Percentiles rank a stretch among this genome's conserved stretches.
Conservation (phyloP, 805 yeast species). For the Pichia occidentalis region DNA sequence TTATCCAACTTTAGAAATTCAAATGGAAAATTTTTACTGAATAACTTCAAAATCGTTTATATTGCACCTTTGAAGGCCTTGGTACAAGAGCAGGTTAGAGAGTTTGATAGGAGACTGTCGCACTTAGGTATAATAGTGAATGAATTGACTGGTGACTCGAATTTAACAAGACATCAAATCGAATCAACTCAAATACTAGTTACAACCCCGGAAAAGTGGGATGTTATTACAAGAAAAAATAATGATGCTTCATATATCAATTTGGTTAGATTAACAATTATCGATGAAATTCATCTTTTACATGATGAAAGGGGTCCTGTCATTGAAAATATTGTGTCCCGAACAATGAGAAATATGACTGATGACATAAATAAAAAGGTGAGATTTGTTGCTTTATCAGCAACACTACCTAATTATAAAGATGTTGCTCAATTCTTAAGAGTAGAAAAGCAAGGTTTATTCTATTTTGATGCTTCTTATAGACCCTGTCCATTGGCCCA, state of each 20-base stretch:
- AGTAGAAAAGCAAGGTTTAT: slow-evolving; percentile 61
- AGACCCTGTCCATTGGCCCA: slow-evolving; percentile 93
- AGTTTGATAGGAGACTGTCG: slow-evolving; percentile 62
- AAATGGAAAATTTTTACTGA: slow-evolving; percentile 43
- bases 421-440: slow-evolving; percentile 81
- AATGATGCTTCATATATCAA: slow-evolving; percentile 59
- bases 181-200: slow-evolving; percentile 74
- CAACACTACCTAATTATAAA: slow-evolving; percentile 81
- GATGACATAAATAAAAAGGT: slow-evolving; percentile 38
- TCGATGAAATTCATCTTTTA: slow-evolving; percentile 88
- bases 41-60: slow-evolving; percentile 70
- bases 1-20: slow-evolving; percentile 45
- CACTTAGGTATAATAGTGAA: slow-evolving; percentile 65
- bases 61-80: slow-evolving; percentile 92
- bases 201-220: slow-evolving; percentile 98
- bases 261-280: slow-evolving; percentile 62
- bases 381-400: slow-evolving; percentile 81
- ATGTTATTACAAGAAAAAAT: slow-evolving; percentile 81
- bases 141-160: slow-evolving; percentile 88
- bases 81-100: slow-evolving; percentile 91
- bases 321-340: slow-evolving; percentile 76
- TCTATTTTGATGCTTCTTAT: slow-evolving; percentile 74
- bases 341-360: slow-evolving; percentile 49
- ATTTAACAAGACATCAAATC: slow-evolving; percentile 68
- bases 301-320: slow-evolving; percentile 97